phyloP scores from a whole-genome alignment of 768 basidiomycete species.

The Daedaleopsis sinensis region DNA sequence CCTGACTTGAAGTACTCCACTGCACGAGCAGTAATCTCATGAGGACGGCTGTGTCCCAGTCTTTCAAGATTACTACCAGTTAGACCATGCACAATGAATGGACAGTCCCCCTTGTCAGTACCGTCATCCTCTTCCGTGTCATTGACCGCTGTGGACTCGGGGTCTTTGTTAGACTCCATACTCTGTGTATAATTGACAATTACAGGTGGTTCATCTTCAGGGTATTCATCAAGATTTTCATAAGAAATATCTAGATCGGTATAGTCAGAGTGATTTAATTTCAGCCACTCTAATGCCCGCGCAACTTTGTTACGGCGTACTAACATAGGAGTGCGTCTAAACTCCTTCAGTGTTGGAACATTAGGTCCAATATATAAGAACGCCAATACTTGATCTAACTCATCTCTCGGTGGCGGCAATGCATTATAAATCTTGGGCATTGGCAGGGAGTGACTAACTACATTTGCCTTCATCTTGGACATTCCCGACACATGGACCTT shows the following conservation, averaged over 20 bases:
- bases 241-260: constrained; percentile 13
- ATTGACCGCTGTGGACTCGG: neutral
- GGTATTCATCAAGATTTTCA: constrained; percentile 7
- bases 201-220: constrained; percentile 11
- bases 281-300: constrained; percentile 24
- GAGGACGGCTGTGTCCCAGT: neutral
- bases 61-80: neutral
- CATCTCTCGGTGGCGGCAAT: constrained; percentile 12
- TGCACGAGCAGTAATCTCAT: neutral
- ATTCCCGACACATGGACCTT: constrained; percentile 32
- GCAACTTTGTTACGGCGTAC: constrained; percentile 26
- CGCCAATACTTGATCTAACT: constrained; percentile 27
- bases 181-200: neutral
- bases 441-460: constrained; percentile 19
- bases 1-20: constrained; percentile 8
- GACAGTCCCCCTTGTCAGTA: neutral
- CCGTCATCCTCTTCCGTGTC: neutral
- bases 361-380: constrained; percentile 35
- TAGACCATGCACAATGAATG: constrained; percentile 13
- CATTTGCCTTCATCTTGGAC: constrained; percentile 20
- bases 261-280: constrained; percentile 22
- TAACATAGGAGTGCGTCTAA: constrained; percentile 23
- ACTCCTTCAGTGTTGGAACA: constrained; percentile 31
- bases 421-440: constrained; percentile 10
- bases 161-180: neutral